phyloP scores from a whole-genome alignment of 1,284 basidiomycete genomes.

The Golubevia sp. region DNA sequence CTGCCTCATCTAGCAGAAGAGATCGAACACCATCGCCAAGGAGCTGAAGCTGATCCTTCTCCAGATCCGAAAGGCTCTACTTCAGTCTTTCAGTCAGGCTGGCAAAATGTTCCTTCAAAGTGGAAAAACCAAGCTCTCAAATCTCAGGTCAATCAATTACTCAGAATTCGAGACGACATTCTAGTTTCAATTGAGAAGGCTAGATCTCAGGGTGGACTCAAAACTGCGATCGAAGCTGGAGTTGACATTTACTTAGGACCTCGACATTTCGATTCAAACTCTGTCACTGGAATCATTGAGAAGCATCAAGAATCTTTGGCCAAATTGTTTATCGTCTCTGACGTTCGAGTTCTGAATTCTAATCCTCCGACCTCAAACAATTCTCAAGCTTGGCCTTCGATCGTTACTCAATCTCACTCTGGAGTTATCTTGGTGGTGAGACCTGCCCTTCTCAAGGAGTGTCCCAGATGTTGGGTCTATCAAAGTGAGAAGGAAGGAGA shows the following conservation, averaged over 20 bases:
- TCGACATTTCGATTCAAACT: neutral
- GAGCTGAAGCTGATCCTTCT: constrained; percentile 29
- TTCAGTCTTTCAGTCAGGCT: constrained; percentile 43
- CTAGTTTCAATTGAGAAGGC: constrained; percentile 32
- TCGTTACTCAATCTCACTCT: neutral
- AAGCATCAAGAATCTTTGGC: constrained; percentile 14
- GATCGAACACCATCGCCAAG: constrained; percentile 68
- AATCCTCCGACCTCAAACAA: neutral
- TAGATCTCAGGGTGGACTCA: constrained; percentile 22
- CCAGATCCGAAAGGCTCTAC: constrained; percentile 4
- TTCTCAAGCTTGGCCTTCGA: neutral
- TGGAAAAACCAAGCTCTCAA: constrained; percentile 20
- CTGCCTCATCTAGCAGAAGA: constrained; percentile 92
- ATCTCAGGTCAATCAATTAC: constrained; percentile 13
- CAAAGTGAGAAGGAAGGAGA: constrained; percentile 8
- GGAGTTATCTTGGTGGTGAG: constrained; percentile 19
- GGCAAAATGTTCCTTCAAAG: constrained; percentile 18
- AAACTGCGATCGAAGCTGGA: constrained; percentile 33
- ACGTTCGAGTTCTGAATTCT: constrained; percentile 16
- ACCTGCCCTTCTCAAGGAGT: constrained; percentile 26
- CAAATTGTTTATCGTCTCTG: constrained; percentile 38
- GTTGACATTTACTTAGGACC: constrained; percentile 14
- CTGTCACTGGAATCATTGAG: neutral
- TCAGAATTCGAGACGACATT: constrained; percentile 21
- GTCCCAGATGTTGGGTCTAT: constrained; percentile 40